Percentiles rank a stretch among this genome's conserved stretches.
phyloP scores from a whole-genome alignment of 768 basidiomycete species.

The Agaricus subrufescens region DNA sequence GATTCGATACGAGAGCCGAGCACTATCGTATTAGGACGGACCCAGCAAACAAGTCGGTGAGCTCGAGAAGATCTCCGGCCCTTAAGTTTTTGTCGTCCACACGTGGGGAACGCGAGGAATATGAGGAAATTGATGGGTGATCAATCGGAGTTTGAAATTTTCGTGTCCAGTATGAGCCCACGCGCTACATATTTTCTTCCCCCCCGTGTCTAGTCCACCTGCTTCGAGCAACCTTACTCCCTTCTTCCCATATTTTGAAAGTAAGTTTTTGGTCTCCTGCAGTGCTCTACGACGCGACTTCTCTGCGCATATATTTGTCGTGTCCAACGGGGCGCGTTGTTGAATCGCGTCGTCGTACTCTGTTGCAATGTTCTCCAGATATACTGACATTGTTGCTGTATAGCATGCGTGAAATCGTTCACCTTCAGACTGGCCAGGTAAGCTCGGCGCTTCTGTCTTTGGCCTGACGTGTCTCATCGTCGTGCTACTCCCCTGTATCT shows the following conservation, averaged over 20 bases:
- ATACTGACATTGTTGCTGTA: slow-evolving; percentile 25
- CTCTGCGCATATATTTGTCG: slow-evolving; percentile 15
- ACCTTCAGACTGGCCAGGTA: slow-evolving; percentile 98
- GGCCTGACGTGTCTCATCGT: slow-evolving; percentile 1
- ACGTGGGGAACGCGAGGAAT: slow-evolving; percentile 3
- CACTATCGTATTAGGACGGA: too few species aligned
- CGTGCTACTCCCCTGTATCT: background rate
- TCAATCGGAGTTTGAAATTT: slow-evolving; percentile 43
- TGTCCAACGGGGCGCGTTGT: slow-evolving; percentile 19
- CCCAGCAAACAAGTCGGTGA: too few species aligned
- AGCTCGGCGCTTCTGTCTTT: slow-evolving; percentile 27
- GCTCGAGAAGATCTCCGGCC: too few species aligned
- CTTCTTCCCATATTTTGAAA: slow-evolving; percentile 29
- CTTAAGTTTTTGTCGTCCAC: background rate
- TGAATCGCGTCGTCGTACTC: slow-evolving; percentile 45
- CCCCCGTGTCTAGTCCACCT: slow-evolving; percentile 42
- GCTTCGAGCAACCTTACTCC: slow-evolving; percentile 34
- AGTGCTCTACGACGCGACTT: slow-evolving; percentile 13
- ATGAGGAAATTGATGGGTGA: slow-evolving; percentile 20
- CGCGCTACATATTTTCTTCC: slow-evolving; percentile 36
- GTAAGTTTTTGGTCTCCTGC: slow-evolving; percentile 27
- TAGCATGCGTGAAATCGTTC: slow-evolving; percentile 99
- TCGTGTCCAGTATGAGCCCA: slow-evolving; percentile 35
- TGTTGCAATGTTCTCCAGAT: slow-evolving; percentile 21
- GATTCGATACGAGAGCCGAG: too few species aligned